phyloP scores from a whole-genome alignment of 2,329 filamentous ascomycete species.

The Cladosporium sp. region DNA sequence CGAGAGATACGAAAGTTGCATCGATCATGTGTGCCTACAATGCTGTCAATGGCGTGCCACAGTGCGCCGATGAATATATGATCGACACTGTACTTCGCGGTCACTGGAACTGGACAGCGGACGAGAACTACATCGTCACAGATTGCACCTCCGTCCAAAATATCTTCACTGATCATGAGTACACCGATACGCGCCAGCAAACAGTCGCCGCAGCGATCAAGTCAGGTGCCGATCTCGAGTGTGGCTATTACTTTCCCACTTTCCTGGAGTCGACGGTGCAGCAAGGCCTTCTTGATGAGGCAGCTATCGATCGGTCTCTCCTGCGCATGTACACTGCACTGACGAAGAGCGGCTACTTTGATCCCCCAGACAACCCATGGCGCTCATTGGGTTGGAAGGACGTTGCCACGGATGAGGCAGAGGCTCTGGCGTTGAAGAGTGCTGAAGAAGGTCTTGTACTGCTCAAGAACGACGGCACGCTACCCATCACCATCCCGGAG shows the following conservation, averaged over 20 bases:
- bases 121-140: constrained; percentile 54
- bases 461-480: constrained; percentile 47
- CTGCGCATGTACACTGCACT: constrained; percentile 49
- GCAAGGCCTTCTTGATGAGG: constrained; percentile 35
- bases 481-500: constrained; percentile 28
- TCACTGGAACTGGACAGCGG: constrained; percentile 56
- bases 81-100: constrained; percentile 58
- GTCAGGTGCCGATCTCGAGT: constrained; percentile 50
- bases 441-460: constrained; percentile 41
- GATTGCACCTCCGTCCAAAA: constrained; percentile 61
- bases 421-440: constrained; percentile 51
- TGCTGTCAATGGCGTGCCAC: constrained; percentile 53
- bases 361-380: constrained; percentile 42
- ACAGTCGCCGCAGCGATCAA: constrained; percentile 45
- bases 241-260: constrained; percentile 33
- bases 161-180: constrained; percentile 46
- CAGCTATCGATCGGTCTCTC: constrained; percentile 45
- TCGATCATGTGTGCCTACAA: constrained; percentile 11
- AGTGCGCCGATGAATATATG: constrained; percentile 58
- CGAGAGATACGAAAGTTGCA: constrained; percentile 3
- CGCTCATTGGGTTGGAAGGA: constrained; percentile 49
- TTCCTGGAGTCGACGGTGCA: constrained; percentile 38
- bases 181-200: constrained; percentile 34
- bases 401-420: constrained; percentile 49
- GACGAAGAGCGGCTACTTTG: constrained; percentile 53